A percentile compares a stretch with the other conserved stretches of the same genome.
Conservation (phyloP, 371 early-diverging fungal genomes). For the Dinochytrium kinnereticum region DNA sequence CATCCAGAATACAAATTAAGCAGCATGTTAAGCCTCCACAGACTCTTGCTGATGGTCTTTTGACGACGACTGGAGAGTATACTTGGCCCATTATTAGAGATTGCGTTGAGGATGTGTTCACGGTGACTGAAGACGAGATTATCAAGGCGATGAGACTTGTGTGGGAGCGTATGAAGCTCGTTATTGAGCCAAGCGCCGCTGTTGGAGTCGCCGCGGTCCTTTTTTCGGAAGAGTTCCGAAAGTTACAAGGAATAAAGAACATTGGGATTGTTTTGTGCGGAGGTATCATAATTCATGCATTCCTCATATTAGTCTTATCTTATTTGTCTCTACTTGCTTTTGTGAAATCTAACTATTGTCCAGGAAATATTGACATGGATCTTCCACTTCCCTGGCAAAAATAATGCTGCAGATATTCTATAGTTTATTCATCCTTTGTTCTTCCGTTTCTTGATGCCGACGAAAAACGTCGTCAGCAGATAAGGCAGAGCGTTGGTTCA, state of each 20-base stretch:
- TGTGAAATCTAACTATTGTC: neutral
- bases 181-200: constrained; percentile 63
- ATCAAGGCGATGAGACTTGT: constrained; percentile 56
- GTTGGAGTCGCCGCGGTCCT: constrained; percentile 57
- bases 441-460: neutral
- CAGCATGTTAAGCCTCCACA: constrained; percentile 28
- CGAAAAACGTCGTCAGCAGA: neutral
- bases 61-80: constrained; percentile 47
- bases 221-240: constrained; percentile 39
- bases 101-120: constrained; percentile 58
- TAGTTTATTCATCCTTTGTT: too few species aligned
- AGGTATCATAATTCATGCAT: constrained; percentile 15
- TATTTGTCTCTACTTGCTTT: neutral
- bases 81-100: constrained; percentile 53
- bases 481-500: constrained; percentile 21
- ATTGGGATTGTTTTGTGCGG: constrained; percentile 36
- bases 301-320: neutral
- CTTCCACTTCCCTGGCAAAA: constrained; percentile 22
- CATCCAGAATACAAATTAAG: neutral
- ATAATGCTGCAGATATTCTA: too few species aligned
- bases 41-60: constrained; percentile 40
- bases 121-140: constrained; percentile 61
- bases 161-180: constrained; percentile 59
- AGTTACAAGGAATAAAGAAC: constrained; percentile 26
- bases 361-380: constrained; percentile 25